Percentiles rank a stretch among this genome's conserved stretches.
Conservation (phyloP, 805 yeast genomes). For the Kluyveromyces starmeri region DNA sequence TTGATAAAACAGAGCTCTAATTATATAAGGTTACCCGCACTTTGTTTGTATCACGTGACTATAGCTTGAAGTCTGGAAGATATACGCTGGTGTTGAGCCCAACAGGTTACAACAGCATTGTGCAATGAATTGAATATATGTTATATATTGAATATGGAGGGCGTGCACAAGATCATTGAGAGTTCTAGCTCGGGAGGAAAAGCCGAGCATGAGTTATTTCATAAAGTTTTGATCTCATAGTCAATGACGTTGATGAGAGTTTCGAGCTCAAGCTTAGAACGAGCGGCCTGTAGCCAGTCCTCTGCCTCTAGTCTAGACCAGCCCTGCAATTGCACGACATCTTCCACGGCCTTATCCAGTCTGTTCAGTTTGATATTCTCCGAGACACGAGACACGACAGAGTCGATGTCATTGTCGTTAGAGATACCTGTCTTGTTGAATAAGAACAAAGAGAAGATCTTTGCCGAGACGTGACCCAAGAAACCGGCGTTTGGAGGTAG, state of each 20-base stretch:
- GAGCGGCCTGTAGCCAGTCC: slow-evolving; percentile 86
- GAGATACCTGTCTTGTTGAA: slow-evolving; percentile 75
- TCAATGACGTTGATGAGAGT: slow-evolving; percentile 64
- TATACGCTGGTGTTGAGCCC: no score
- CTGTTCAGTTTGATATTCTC: slow-evolving; percentile 65
- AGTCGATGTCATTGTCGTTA: slow-evolving; percentile 75
- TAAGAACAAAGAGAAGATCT: slow-evolving; percentile 64
- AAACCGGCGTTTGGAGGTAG: slow-evolving; percentile 95
- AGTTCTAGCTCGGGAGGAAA: no score
- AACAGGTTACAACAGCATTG: no score
- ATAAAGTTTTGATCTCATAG: slow-evolving; percentile 48
- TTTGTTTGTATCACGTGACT: no score
- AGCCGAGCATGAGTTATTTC: no score
- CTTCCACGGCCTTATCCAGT: slow-evolving; percentile 84
- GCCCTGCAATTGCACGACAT: slow-evolving; percentile 80
- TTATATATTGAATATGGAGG: no score
- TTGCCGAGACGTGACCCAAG: slow-evolving; percentile 81
- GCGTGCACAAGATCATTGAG: no score
- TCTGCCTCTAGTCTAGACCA: slow-evolving; percentile 85
- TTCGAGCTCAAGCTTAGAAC: slow-evolving; percentile 84
- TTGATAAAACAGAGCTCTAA: no score
- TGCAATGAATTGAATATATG: no score
- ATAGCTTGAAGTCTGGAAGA: no score
- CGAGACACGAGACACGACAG: slow-evolving; percentile 79
- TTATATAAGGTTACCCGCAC: no score